Conservation (phyloP, 1,284 basidiomycete species). For the Leccinum cinnamomeum region DNA sequence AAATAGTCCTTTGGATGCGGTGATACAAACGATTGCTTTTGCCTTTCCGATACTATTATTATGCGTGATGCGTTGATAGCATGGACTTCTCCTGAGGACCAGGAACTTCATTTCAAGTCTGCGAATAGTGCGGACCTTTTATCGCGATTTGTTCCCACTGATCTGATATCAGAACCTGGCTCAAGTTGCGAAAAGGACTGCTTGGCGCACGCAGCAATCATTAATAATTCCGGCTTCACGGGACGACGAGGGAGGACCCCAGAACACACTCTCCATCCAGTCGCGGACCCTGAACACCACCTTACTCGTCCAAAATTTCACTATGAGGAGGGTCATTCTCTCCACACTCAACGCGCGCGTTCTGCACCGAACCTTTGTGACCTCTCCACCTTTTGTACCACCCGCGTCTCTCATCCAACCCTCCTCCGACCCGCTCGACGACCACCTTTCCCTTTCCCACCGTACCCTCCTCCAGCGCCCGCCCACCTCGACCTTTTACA, state of each 20-base stretch:
- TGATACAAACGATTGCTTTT: not conserved
- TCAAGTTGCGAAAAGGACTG: not conserved
- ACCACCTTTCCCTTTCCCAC: not conserved
- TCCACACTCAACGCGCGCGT: slow-evolving; percentile 9
- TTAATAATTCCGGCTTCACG: not conserved
- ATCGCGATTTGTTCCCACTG: not conserved
- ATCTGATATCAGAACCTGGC: not conserved
- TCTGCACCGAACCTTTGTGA: slow-evolving; percentile 8
- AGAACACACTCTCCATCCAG: not conserved
- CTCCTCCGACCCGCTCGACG: slow-evolving; percentile 7
- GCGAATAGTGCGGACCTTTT: not conserved
- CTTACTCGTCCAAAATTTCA: slow-evolving; percentile 10
- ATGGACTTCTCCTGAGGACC: not conserved
- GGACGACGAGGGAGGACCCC: slow-evolving; percentile 11
- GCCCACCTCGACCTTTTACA: slow-evolving; percentile 80
- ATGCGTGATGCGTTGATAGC: not conserved
- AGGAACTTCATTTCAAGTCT: not conserved
- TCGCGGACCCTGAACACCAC: slow-evolving; percentile 24
- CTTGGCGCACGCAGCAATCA: not conserved
- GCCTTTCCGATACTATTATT: not conserved
- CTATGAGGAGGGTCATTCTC: slow-evolving; percentile 11
- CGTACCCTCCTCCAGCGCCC: slow-evolving; percentile 35
- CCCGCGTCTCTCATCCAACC: slow-evolving; percentile 20
- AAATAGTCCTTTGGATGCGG: not conserved
- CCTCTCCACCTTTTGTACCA: slow-evolving; percentile 28